Evolutionary conservation across 169 alveolate genomes (phyloP).

Genomic region (Plasmodium knowlesi): DNA sequence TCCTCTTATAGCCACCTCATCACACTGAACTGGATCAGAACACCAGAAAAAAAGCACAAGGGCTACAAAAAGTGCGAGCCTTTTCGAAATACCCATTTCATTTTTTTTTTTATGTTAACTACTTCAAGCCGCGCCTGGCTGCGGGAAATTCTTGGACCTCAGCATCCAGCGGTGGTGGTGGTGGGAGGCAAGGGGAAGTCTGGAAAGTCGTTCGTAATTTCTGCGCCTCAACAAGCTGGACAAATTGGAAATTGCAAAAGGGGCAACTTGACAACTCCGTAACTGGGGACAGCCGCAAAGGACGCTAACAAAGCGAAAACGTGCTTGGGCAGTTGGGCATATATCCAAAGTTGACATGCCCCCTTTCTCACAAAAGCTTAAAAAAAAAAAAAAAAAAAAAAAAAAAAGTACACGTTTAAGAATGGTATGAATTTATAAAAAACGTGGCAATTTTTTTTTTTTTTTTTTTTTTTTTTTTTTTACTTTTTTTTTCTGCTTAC

Average conservation of each 20-base stretch:
- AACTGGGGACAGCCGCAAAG: background rate
- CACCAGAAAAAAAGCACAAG: conserved; percentile 12
- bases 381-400: no score
- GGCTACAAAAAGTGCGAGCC: conserved; percentile 8
- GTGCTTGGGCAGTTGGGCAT: background rate
- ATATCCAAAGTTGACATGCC: background rate
- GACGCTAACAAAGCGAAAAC: background rate
- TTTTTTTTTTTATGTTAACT: conserved; percentile 16
- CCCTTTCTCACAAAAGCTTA: background rate
- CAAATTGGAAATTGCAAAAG: background rate
- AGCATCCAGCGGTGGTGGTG: background rate
- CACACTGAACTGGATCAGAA: background rate
- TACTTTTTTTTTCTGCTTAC: background rate
- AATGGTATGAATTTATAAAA: background rate
- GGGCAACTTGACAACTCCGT: background rate
- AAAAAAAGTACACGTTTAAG: background rate
- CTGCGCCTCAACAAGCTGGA: background rate
- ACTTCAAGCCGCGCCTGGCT: background rate
- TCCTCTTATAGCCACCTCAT: background rate
- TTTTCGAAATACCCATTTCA: conserved; percentile 70
- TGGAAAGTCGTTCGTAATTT: background rate
- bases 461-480: no score
- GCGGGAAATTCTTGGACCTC: background rate
- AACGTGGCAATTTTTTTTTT: background rate
- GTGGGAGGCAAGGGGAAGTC: background rate